Conservation (phyloP, 352 stramenopile genomes). For the Hyaloperonospora arabidopsidis region DNA sequence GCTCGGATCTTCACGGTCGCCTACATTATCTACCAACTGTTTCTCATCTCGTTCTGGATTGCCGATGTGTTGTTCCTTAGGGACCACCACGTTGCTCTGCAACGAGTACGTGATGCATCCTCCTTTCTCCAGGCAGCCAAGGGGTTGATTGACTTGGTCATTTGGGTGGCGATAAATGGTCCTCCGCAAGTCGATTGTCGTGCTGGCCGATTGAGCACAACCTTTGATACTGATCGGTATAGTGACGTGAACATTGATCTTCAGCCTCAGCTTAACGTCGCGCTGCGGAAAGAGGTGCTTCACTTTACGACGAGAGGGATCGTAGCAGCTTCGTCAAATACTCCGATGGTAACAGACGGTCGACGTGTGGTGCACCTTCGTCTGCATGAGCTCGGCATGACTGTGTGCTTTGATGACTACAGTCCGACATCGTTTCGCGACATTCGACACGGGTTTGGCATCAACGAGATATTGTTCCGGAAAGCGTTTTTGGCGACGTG, state of each 20-base stretch:
- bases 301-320: slow-evolving; percentile 84
- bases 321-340: slow-evolving; percentile 66
- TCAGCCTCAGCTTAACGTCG: slow-evolving; percentile 80
- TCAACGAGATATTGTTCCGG: slow-evolving; percentile 67
- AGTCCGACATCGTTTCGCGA: slow-evolving; percentile 61
- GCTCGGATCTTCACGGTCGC: slow-evolving; percentile 72
- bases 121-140: slow-evolving; percentile 70
- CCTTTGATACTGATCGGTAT: slow-evolving; percentile 41
- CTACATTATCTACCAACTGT: slow-evolving; percentile 78
- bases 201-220: slow-evolving; percentile 22
- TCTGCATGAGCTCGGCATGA: slow-evolving; percentile 77
- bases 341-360: slow-evolving; percentile 35
- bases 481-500: slow-evolving; percentile 76
- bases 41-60: slow-evolving; percentile 76
- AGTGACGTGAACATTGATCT: slow-evolving; percentile 78
- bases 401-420: slow-evolving; percentile 75
- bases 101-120: slow-evolving; percentile 45
- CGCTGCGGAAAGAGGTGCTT: slow-evolving; percentile 81
- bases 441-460: slow-evolving; percentile 69
- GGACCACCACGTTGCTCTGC: slow-evolving; percentile 22
- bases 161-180: slow-evolving; percentile 77
- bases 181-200: slow-evolving; percentile 27
- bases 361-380: slow-evolving; percentile 61
- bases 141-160: slow-evolving; percentile 77
- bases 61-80: slow-evolving; percentile 47